Percentiles rank a stretch among this genome's conserved stretches.
phyloP scores from a whole-genome alignment of 805 yeast genomes.

The Jamesozyma hellenica region DNA sequence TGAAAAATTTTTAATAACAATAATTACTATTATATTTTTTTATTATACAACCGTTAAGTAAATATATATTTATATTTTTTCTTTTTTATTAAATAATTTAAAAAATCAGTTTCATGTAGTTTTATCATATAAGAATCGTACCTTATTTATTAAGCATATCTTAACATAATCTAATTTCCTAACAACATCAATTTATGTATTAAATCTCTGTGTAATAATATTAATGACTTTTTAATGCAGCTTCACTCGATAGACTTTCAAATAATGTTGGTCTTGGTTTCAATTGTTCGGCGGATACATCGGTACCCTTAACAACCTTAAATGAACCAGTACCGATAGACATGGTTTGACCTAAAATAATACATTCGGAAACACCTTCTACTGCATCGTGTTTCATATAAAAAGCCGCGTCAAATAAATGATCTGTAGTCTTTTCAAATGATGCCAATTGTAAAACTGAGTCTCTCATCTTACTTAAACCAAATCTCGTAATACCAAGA shows the following conservation, averaged over 20 bases:
- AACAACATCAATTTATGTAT: too few relatives aligned
- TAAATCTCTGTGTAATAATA: too few relatives aligned
- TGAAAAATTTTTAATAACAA: too few relatives aligned
- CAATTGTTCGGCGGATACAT: slow-evolving; percentile 36
- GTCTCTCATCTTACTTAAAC: slow-evolving; percentile 96
- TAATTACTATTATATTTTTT: too few relatives aligned
- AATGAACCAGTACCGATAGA: slow-evolving; percentile 95
- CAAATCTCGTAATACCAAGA: slow-evolving; percentile 94
- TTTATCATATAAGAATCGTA: too few relatives aligned
- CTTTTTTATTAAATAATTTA: too few relatives aligned
- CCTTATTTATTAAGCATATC: too few relatives aligned
- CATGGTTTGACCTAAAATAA: slow-evolving; percentile 96
- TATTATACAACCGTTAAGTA: too few relatives aligned
- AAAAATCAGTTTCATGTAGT: too few relatives aligned
- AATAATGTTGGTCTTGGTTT: slow-evolving; percentile 37
- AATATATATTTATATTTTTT: too few relatives aligned
- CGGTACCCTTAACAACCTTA: slow-evolving; percentile 60
- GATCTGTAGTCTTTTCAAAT: slow-evolving; percentile 97
- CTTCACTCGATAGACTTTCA: slow-evolving; percentile 31
- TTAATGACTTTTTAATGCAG: not conserved
- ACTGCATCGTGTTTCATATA: slow-evolving; percentile 92
- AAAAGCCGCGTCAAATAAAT: slow-evolving; percentile 94
- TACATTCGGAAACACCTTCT: slow-evolving; percentile 97
- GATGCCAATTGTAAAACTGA: slow-evolving; percentile 94
- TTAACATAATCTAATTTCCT: too few relatives aligned